Evolutionary conservation across 2,329 filamentous ascomycete genomes (phyloP).

Genomic region (Colletotrichum echinochloae): DNA sequence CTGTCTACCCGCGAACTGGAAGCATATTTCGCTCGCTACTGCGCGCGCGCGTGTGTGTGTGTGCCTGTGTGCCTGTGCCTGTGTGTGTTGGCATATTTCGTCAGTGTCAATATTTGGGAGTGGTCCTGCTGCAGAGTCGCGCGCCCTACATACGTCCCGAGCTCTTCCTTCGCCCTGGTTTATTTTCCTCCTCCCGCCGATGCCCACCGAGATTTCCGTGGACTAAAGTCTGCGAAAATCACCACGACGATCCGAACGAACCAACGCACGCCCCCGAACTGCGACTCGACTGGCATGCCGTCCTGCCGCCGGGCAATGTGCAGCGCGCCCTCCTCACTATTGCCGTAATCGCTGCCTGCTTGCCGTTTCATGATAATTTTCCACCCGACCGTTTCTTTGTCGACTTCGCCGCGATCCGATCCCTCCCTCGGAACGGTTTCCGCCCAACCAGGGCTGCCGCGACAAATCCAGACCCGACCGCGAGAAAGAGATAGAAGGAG

Average conservation of each 20-base stretch:
- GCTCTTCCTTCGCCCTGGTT: conserved; percentile 7
- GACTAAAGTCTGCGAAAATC: neutral
- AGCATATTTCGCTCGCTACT: neutral
- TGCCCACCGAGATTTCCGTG: conserved; percentile 11
- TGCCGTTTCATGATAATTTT: neutral
- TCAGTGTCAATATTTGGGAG: conserved; percentile 21
- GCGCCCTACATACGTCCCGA: conserved; percentile 18
- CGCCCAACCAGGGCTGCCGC: conserved; percentile 12
- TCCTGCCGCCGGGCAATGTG: conserved; percentile 38
- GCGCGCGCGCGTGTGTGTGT: neutral
- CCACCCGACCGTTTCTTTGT: neutral
- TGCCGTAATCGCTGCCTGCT: conserved; percentile 25
- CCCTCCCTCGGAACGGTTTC: conserved; percentile 1
- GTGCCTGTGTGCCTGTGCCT: neutral
- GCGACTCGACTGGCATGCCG: conserved; percentile 35
- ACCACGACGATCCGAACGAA: neutral
- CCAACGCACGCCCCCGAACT: neutral
- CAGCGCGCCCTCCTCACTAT: conserved; percentile 22
- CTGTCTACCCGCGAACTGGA: neutral
- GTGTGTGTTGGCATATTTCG: conserved; percentile 3
- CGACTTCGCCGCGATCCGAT: neutral
- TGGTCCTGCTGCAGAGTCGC: neutral
- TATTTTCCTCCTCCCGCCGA: conserved; percentile 18
- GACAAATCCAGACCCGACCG: neutral
- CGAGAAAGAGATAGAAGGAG: neutral